Percentiles rank a stretch among this genome's conserved stretches.
These are phyloP conservation scores for Spirogloea muscicola DNA, from an alignment of 139 green algal species.

Conservation along the genomic window DNA sequence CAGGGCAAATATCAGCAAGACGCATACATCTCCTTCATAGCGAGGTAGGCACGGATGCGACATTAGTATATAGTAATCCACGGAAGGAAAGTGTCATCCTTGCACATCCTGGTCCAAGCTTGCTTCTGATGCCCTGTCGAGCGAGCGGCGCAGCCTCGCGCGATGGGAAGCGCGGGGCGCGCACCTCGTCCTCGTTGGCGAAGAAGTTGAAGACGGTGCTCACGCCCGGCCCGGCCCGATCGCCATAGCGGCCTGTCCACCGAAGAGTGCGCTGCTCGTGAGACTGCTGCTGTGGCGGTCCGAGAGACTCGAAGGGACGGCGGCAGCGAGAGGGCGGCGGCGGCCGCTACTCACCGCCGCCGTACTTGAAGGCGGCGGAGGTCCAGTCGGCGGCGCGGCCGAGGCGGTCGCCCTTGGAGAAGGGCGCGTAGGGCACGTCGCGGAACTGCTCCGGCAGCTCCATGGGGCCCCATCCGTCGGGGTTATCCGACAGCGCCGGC, in stretches of 20 bases:
- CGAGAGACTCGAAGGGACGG: not conserved
- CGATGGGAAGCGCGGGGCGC: not conserved
- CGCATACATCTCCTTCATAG: not conserved
- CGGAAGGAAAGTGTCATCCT: not conserved
- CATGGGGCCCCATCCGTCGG: slow-evolving; percentile 80
- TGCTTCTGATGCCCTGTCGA: not conserved
- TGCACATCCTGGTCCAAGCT: not conserved
- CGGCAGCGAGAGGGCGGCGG: not conserved
- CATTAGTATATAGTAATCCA: not conserved
- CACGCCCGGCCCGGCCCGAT: slow-evolving; percentile 37
- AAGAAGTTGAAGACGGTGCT: slow-evolving; percentile 92
- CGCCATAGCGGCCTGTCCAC: slow-evolving; percentile 20
- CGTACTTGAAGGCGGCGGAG: slow-evolving; percentile 28
- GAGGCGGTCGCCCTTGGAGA: slow-evolving; percentile 85
- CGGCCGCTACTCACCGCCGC: not conserved
- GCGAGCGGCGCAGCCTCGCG: not conserved
- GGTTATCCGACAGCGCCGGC: slow-evolving; percentile 75
- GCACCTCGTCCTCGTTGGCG: slow-evolving; percentile 79
- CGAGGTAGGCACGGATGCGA: not conserved
- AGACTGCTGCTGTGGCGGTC: not conserved
- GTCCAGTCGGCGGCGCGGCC: slow-evolving; percentile 55
- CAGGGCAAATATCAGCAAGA: slow-evolving; percentile 4
- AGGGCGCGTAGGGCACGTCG: slow-evolving; percentile 92
- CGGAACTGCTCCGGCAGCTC: slow-evolving; percentile 76
- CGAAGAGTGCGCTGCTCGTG: not conserved